Percentiles rank a stretch among this genome's conserved stretches.
Evolutionary conservation across 305 asterid species (phyloP).

Genomic region (Plantago coronopus): DNA sequence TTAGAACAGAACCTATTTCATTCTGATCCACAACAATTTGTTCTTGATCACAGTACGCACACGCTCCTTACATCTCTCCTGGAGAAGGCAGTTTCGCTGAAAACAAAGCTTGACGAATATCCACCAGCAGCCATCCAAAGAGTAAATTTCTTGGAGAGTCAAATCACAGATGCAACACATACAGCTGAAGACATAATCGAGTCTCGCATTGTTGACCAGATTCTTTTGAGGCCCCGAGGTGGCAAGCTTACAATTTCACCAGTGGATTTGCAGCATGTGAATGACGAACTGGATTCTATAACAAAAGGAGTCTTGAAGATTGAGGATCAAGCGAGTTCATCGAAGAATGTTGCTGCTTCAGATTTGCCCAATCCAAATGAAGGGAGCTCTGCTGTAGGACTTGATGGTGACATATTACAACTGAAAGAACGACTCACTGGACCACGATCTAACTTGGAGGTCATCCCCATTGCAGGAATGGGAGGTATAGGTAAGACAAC

Average conservation of each 20-base stretch:
- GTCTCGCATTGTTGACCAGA: background rate
- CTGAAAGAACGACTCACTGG: slow-evolving; percentile 5
- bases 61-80: too few species aligned
- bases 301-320: background rate
- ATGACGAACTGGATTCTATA: background rate
- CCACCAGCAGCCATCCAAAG: too few species aligned
- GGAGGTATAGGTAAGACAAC: background rate
- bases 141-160: too few species aligned
- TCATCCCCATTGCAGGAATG: slow-evolving; percentile 3
- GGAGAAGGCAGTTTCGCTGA: too few species aligned
- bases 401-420: background rate
- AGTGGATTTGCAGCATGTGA: background rate
- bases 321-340: background rate
- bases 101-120: too few species aligned
- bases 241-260: background rate
- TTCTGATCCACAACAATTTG: too few species aligned
- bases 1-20: too few species aligned
- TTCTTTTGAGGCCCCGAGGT: background rate
- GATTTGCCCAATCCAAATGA: background rate
- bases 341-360: background rate
- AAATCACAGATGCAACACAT: too few species aligned
- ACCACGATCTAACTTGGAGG: background rate
- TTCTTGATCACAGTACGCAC: too few species aligned
- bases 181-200: background rate
- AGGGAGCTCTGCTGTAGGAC: background rate